These are phyloP conservation scores for Lactifluus rugatus DNA, from an alignment of 768 basidiomycete genomes.

Conservation along the genomic window DNA sequence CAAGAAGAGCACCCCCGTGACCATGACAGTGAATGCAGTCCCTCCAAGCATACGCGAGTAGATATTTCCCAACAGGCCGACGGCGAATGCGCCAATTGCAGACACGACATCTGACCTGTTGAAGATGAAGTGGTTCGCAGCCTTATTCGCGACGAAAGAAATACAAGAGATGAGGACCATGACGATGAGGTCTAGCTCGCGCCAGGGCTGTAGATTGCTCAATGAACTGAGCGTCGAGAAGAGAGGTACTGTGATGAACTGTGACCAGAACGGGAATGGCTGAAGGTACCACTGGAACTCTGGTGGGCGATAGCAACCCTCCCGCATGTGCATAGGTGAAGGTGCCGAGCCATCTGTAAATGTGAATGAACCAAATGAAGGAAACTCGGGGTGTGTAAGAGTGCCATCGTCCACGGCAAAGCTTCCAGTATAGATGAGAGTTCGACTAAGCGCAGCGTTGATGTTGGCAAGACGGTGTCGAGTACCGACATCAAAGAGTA, in stretches of 20 bases:
- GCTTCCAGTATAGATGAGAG: conserved; percentile 49
- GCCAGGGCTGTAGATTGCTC: conserved; percentile 68
- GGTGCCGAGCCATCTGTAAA: conserved; percentile 47
- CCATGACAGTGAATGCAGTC: conserved; percentile 86
- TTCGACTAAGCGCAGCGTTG: conserved; percentile 40
- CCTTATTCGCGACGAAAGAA: conserved; percentile 69
- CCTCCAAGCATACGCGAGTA: conserved; percentile 78
- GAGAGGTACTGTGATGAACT: conserved; percentile 64
- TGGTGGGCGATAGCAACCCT: conserved; percentile 63
- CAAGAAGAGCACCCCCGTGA: conserved; percentile 78
- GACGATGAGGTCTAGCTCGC: conserved; percentile 59
- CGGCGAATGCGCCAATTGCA: conserved; percentile 76
- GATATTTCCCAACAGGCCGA: conserved; percentile 67
- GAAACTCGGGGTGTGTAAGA: conserved; percentile 30
- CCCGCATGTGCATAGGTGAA: conserved; percentile 38
- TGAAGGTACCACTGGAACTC: conserved; percentile 70
- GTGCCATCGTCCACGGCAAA: conserved; percentile 55
- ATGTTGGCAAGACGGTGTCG: conserved; percentile 45
- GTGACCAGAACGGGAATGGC: conserved; percentile 69
- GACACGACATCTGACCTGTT: conserved; percentile 77
- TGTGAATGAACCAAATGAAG: conserved; percentile 53
- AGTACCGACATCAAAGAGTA: conserved; percentile 53
- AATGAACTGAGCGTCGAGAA: conserved; percentile 67
- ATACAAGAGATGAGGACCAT: conserved; percentile 82
- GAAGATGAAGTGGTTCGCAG: conserved; percentile 78